A percentile compares a stretch with the other conserved stretches of the same genome.
phyloP scores from a whole-genome alignment of 2,329 filamentous ascomycete genomes.

The Stemphylium beticola region DNA sequence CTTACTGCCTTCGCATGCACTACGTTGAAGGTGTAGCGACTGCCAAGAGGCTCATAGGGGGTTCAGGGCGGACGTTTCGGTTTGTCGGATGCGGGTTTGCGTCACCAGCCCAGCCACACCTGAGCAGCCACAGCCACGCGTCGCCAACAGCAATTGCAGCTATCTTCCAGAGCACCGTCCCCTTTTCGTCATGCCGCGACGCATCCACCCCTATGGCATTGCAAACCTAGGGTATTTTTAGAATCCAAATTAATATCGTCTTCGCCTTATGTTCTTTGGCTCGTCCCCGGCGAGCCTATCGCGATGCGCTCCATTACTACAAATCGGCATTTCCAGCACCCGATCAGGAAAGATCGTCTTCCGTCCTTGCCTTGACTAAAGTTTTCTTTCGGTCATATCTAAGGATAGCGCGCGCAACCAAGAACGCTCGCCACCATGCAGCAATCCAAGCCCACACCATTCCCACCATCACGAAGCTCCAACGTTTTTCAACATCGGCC shows the following conservation, averaged over 20 bases:
- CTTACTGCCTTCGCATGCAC: no score
- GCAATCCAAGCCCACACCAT: background rate
- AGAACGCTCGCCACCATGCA: conserved; percentile 13
- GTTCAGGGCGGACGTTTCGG: background rate
- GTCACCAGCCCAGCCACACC: conserved; percentile 15
- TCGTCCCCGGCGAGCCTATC: conserved; percentile 2
- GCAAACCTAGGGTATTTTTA: conserved; percentile 10
- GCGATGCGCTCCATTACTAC: conserved; percentile 7
- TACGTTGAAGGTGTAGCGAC: background rate
- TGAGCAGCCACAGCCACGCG: conserved; percentile 16
- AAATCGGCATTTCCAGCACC: conserved; percentile 8
- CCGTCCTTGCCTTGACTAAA: conserved; percentile 11
- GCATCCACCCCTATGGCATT: background rate
- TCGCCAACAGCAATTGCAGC: conserved; percentile 1
- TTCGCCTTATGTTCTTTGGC: background rate
- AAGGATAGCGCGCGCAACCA: conserved; percentile 11
- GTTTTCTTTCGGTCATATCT: conserved; percentile 13
- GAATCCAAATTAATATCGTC: background rate
- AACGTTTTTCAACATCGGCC: conserved; percentile 10
- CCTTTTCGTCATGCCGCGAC: background rate
- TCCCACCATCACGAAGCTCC: background rate
- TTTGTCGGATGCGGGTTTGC: conserved; percentile 3
- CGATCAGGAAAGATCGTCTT: conserved; percentile 13
- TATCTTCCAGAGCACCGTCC: background rate
- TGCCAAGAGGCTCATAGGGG: background rate